Evolutionary conservation across 345 rosid species (phyloP), one percentile per base, ranked within the genome.

Genomic region (Arabis alpina): DNA sequence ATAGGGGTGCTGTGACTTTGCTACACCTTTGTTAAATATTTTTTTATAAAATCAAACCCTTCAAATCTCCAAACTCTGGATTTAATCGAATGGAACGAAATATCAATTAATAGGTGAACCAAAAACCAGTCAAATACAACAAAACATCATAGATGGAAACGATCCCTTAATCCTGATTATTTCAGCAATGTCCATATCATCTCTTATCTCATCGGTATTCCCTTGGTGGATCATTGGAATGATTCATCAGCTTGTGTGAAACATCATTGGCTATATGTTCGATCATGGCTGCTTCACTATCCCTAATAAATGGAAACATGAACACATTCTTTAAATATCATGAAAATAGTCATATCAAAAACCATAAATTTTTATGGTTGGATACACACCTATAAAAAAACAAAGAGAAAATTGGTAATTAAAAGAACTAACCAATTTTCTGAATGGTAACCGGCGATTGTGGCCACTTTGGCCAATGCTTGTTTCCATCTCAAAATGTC

Each of bases 191-290:
- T 37, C 13, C 2, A 79, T 15, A 2, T 48, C 66, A 1, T 41
- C 15, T 4, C 73, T 58, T 2, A 80, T n/a, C 30, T 81, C 84
- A 12, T 24, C 28, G 19, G 1, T 14, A 13, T 4, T 16, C 16
- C 4, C 7, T 19, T 28, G 16, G 14, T 16, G 19, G 42, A 55
- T 4, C 27, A 8, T 13, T 8, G 0, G 27, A 44, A 3, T 3
- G 48, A 23, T 37, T 36, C 61, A 77, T 36, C 45, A 77, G n/a
- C 43, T 41, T 77, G 27, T 43, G 13, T 56, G 52, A 41, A 6
- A 77, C 44, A 10, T 55, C 51, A 8, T 24, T 41, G 4, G 67
- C 72, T 30, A 74, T 66, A 32, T 15, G 49, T 12, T 68, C 71
- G 39, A 60, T 43, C 51, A 60, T 60, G 36, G 34, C 50, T 19